Evolutionary conservation across 208 protist species (phyloP).

Genomic region (Histomonas meleagridis): DNA sequence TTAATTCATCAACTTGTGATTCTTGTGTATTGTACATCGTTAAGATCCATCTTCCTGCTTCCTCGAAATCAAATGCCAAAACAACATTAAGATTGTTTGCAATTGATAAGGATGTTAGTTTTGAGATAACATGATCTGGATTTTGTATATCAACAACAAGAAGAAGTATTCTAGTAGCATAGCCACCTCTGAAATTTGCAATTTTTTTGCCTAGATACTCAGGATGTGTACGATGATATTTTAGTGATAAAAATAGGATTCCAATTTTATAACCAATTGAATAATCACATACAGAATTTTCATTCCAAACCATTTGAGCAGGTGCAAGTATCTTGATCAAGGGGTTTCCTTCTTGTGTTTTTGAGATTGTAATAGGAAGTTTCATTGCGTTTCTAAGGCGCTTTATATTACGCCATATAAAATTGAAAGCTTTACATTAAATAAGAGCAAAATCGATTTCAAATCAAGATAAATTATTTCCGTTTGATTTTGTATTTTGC

Average conservation of each 20-base stretch:
- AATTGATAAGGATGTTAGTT: neutral
- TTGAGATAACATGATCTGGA: neutral
- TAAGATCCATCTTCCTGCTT: neutral
- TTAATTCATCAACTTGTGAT: neutral
- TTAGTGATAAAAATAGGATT: neutral
- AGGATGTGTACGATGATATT: constrained; percentile 34
- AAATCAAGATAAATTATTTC: too few relatives aligned
- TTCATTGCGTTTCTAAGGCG: too few relatives aligned
- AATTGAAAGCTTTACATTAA: too few relatives aligned
- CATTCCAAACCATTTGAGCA: neutral
- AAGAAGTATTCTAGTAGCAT: neutral
- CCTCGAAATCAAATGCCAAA: constrained; percentile 4
- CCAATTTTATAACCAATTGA: neutral
- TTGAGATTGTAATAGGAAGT: neutral
- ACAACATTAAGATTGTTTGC: neutral
- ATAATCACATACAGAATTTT: neutral
- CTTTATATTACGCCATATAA: too few relatives aligned
- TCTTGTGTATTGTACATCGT: constrained; percentile 4
- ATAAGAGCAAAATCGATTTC: too few relatives aligned
- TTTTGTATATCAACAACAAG: neutral
- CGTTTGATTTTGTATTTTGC: too few relatives aligned
- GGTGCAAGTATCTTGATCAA: neutral
- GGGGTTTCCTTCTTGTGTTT: constrained; percentile 14
- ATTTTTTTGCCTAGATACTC: neutral
- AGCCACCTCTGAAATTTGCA: neutral